Percentiles rank a stretch among this genome's conserved stretches.
phyloP scores from a whole-genome alignment of 169 alveolate genomes.

The Pseudocohnilembus persalinus region DNA sequence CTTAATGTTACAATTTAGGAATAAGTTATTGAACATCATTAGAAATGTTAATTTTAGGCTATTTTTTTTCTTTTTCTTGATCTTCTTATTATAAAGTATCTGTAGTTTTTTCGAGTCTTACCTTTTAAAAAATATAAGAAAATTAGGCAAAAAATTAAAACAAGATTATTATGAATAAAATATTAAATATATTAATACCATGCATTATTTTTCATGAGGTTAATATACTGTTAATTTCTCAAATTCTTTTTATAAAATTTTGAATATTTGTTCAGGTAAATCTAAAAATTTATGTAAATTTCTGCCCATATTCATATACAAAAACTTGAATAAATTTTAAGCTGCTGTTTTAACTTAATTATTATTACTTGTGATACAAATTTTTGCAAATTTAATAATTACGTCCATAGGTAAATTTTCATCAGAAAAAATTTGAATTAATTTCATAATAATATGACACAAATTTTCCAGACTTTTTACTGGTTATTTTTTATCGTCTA shows the following conservation, averaged over 20 bases:
- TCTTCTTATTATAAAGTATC: background rate
- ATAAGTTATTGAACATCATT: conserved; percentile 5
- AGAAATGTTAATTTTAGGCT: conserved; percentile 11
- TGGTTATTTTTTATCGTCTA: background rate
- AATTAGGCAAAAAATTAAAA: too few relatives aligned
- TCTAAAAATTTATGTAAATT: background rate
- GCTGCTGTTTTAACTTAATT: background rate
- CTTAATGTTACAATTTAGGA: background rate
- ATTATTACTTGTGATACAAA: background rate
- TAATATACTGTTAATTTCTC: background rate
- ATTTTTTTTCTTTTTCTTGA: background rate
- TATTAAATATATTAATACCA: too few relatives aligned
- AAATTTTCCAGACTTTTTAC: background rate
- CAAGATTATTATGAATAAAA: too few relatives aligned
- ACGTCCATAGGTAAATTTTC: background rate
- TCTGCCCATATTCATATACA: background rate
- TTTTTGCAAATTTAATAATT: background rate
- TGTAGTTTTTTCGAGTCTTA: background rate
- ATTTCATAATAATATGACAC: background rate
- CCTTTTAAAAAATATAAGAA: too few relatives aligned
- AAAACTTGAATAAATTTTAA: background rate
- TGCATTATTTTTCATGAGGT: background rate
- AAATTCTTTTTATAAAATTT: background rate
- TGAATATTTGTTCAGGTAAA: background rate
- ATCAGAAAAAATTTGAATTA: background rate